These are phyloP conservation scores for Atkinsonella hypoxylon DNA, from an alignment of 2,329 filamentous ascomycete genomes.

Conservation along the genomic window DNA sequence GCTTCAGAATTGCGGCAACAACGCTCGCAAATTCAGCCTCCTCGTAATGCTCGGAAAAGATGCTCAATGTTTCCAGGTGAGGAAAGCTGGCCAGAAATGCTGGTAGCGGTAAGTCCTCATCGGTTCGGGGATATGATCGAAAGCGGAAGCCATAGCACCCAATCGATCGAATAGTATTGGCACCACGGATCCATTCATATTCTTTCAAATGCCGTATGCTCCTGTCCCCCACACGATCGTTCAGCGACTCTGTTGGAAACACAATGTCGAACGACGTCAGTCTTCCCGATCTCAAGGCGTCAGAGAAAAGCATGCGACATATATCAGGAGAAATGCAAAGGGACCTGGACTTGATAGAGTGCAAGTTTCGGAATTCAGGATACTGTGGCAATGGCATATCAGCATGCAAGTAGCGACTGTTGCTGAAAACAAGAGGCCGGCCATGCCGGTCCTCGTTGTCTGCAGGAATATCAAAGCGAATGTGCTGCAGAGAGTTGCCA, in stretches of 20 bases:
- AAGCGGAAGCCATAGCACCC: constrained; percentile 25
- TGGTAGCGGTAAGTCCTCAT: constrained; percentile 20
- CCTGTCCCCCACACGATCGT: constrained; percentile 13
- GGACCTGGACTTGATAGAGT: constrained; percentile 16
- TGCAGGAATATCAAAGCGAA: constrained; percentile 21
- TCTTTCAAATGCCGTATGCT: constrained; percentile 18
- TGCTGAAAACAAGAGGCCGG: constrained; percentile 1
- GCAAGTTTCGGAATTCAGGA: constrained; percentile 15
- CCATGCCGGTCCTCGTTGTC: constrained; percentile 11
- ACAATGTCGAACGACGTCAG: constrained; percentile 24
- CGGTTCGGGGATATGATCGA: constrained; percentile 14
- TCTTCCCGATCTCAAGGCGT: constrained; percentile 15
- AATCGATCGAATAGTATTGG: constrained; percentile 20
- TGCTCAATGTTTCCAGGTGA: constrained; percentile 23
- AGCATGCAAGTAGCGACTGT: background rate
- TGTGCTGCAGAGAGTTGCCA: constrained; percentile 15
- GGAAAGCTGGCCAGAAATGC: constrained; percentile 25
- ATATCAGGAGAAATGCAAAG: constrained; percentile 14
- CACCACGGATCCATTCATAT: constrained; percentile 25
- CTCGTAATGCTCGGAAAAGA: constrained; percentile 20
- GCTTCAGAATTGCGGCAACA: constrained; percentile 19
- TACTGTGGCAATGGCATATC: background rate
- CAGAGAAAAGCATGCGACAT: constrained; percentile 14
- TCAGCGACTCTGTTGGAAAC: constrained; percentile 18
- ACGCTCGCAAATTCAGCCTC: constrained; percentile 18